Percentiles rank a stretch among this genome's conserved stretches.
Conservation (phyloP, 2,329 filamentous ascomycete species). For the Fusarium buharicum region DNA sequence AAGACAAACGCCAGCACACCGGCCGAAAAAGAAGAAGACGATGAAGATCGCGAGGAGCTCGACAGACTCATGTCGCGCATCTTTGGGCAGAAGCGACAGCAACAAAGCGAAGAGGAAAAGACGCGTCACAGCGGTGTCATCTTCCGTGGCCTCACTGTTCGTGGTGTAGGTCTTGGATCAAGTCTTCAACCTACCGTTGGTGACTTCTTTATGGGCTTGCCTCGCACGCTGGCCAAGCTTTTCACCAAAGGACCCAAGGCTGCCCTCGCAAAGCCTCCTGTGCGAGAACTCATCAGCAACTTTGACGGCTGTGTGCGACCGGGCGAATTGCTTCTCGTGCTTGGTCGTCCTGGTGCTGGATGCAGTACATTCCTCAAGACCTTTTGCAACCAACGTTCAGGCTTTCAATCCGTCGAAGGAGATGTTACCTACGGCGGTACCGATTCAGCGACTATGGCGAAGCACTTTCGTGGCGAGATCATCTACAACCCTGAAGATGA, state of each 20-base stretch:
- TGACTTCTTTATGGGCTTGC: conserved; percentile 69
- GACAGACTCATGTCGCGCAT: conserved; percentile 74
- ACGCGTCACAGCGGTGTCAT: conserved; percentile 75
- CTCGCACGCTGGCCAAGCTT: conserved; percentile 56
- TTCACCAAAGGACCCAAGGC: conserved; percentile 64
- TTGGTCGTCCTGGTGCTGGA: conserved; percentile 73
- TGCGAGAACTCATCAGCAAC: conserved; percentile 72
- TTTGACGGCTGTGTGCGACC: conserved; percentile 75
- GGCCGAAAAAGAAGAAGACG: conserved; percentile 52
- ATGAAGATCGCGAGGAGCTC: conserved; percentile 59
- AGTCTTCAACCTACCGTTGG: conserved; percentile 65
- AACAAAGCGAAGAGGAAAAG: conserved; percentile 74
- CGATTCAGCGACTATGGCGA: conserved; percentile 57
- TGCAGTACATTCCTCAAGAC: conserved; percentile 78
- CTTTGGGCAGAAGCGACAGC: conserved; percentile 73
- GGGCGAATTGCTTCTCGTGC: conserved; percentile 74
- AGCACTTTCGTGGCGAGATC: conserved; percentile 68
- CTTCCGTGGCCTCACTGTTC: conserved; percentile 76
- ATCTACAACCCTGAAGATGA: conserved; percentile 76
- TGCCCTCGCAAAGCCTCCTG: conserved; percentile 63
- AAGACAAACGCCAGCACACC: conserved; percentile 53
- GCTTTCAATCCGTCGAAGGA: conserved; percentile 72
- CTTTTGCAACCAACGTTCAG: conserved; percentile 74
- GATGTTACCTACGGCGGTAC: conserved; percentile 70
- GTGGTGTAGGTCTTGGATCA: conserved; percentile 74